Conservation (phyloP, 1,139 yeast genomes). For the Zygotorulaspora mrakii region DNA sequence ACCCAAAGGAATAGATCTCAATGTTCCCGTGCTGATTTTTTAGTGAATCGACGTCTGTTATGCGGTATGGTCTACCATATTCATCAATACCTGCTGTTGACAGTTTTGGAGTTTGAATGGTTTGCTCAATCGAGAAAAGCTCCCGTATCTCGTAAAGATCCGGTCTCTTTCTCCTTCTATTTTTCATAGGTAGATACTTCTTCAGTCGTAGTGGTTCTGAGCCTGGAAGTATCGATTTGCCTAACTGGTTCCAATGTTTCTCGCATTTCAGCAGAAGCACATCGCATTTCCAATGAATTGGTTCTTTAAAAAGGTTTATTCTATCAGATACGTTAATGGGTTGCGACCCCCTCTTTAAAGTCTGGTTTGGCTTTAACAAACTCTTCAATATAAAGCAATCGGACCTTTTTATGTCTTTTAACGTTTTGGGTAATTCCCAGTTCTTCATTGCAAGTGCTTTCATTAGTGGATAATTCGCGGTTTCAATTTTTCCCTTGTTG, state of each 20-base stretch:
- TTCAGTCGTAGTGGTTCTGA: constrained; percentile 20
- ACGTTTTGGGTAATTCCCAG: constrained; percentile 16
- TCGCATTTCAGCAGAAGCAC: constrained; percentile 22
- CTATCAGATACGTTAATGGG: constrained; percentile 4
- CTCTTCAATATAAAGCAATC: constrained; percentile 19
- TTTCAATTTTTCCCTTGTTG: neutral
- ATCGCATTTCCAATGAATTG: constrained; percentile 22
- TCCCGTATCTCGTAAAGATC: constrained; percentile 16
- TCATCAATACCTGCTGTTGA: constrained; percentile 13
- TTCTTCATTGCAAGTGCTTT: constrained; percentile 17
- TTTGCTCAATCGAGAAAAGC: constrained; percentile 27
- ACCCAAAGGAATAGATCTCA: constrained; percentile 20
- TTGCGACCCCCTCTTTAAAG: constrained; percentile 8
- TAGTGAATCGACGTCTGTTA: constrained; percentile 19
- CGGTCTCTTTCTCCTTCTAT: constrained; percentile 6
- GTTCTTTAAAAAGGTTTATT: constrained; percentile 3
- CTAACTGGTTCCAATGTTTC: constrained; percentile 30
- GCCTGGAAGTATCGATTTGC: constrained; percentile 20
- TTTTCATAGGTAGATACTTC: constrained; percentile 14
- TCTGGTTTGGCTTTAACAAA: constrained; percentile 17
- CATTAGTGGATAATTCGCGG: constrained; percentile 10
- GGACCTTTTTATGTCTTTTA: constrained; percentile 18
- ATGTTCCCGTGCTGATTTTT: constrained; percentile 26
- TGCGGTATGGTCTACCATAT: constrained; percentile 8
- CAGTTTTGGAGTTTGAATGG: constrained; percentile 20